These are phyloP conservation scores for Berkeleyomyces rouxiae DNA, from an alignment of 2,329 filamentous ascomycete species.

Conservation along the genomic window DNA sequence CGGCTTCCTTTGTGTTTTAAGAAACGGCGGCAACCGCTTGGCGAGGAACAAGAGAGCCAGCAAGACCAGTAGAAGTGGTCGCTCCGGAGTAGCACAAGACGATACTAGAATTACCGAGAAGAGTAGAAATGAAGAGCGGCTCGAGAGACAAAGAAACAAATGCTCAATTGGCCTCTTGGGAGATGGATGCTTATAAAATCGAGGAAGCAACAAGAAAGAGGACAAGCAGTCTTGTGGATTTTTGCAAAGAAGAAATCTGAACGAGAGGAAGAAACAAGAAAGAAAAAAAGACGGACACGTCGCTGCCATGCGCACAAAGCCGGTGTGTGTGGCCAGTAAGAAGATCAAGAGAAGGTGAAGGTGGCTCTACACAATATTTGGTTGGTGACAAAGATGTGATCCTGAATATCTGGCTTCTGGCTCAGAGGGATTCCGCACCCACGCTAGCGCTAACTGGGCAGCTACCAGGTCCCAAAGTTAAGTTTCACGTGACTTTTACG, in stretches of 20 bases:
- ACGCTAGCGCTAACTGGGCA: background rate
- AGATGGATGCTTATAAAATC: background rate
- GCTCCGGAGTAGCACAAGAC: background rate
- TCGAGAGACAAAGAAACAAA: background rate
- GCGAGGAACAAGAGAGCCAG: background rate
- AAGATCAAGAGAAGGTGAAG: conserved; percentile 2
- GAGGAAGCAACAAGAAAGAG: background rate
- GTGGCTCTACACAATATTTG: conserved; percentile 1
- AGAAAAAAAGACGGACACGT: background rate
- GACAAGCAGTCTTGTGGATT: background rate
- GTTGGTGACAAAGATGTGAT: conserved; percentile 4
- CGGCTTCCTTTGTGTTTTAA: background rate
- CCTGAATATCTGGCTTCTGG: conserved; percentile 11
- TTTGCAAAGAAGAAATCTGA: background rate
- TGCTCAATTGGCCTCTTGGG: background rate
- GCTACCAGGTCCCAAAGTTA: background rate
- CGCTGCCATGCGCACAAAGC: background rate
- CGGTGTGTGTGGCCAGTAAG: background rate
- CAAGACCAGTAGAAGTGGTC: background rate
- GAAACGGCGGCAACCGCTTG: background rate
- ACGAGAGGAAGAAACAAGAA: conserved; percentile 1
- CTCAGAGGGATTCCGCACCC: background rate
- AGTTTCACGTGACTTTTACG: background rate
- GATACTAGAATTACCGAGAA: background rate
- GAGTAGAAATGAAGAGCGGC: background rate